A percentile compares a stretch with the other conserved stretches of the same genome.
phyloP scores from a whole-genome alignment of 805 yeast genomes.

The Dipodascopsis tothii region DNA sequence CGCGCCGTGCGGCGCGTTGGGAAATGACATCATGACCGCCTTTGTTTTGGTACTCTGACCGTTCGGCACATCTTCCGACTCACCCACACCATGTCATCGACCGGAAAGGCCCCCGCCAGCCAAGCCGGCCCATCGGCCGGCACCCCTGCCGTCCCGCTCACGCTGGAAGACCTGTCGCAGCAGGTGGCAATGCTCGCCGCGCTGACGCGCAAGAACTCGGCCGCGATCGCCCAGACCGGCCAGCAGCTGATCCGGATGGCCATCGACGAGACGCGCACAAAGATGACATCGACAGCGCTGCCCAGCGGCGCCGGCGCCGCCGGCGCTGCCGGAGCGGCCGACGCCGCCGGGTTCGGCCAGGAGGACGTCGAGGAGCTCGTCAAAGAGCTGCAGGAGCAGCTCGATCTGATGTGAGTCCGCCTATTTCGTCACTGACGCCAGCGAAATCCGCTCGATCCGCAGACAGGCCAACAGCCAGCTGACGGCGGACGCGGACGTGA shows the following conservation, averaged over 20 bases:
- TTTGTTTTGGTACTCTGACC: too few relatives aligned
- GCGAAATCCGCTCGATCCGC: conserved; percentile 70
- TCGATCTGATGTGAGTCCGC: conserved; percentile 42
- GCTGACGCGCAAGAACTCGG: conserved; percentile 56
- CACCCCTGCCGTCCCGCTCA: too few relatives aligned
- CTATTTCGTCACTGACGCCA: conserved; percentile 3
- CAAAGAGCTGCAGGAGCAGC: conserved; percentile 81
- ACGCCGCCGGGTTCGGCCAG: conserved; percentile 61
- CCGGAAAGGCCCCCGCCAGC: too few relatives aligned
- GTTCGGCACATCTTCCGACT: too few relatives aligned
- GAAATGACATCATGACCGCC: too few relatives aligned
- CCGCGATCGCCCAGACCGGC: conserved; percentile 67
- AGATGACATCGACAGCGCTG: too few relatives aligned
- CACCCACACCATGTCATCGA: too few relatives aligned
- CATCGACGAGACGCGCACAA: conserved; percentile 39
- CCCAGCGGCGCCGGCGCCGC: too few relatives aligned
- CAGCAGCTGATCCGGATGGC: conserved; percentile 67
- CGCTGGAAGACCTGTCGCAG: conserved; percentile 30
- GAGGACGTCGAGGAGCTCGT: conserved; percentile 83
- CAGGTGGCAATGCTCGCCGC: conserved; percentile 47
- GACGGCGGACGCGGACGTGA: conserved; percentile 28
- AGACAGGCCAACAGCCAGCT: conserved; percentile 60
- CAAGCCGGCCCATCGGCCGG: too few relatives aligned
- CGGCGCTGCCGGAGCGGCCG: conserved; percentile 32
- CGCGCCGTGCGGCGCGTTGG: too few relatives aligned